Conservation (phyloP, 2,329 filamentous ascomycete species). For the Trichoderma hamatum region DNA sequence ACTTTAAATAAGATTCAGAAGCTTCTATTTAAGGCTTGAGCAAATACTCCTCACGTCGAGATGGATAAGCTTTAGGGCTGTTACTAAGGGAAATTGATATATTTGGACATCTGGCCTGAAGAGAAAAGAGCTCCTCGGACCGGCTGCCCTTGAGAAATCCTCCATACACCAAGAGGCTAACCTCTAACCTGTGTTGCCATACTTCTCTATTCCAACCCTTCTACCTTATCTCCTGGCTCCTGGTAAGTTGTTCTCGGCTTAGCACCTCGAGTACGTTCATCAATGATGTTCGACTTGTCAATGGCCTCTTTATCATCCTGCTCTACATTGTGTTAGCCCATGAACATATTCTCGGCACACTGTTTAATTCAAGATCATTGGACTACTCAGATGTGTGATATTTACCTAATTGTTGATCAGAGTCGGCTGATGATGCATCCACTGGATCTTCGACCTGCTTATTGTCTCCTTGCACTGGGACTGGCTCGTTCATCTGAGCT, state of each 20-base stretch:
- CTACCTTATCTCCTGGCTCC: conserved; percentile 38
- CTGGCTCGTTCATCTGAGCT: not conserved
- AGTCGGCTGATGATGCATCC: conserved; percentile 3
- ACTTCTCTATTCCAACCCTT: not conserved
- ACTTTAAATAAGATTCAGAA: too few relatives aligned
- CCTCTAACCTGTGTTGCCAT: too few relatives aligned
- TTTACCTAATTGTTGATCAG: conserved; percentile 21
- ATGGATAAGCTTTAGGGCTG: too few relatives aligned
- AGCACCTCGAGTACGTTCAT: conserved; percentile 41
- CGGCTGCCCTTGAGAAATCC: too few relatives aligned
- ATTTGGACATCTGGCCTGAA: too few relatives aligned
- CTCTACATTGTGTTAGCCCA: conserved; percentile 29
- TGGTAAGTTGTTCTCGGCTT: conserved; percentile 35
- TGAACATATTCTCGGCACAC: not conserved
- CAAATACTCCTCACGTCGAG: too few relatives aligned
- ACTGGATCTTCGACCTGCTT: conserved; percentile 16
- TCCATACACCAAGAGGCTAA: too few relatives aligned
- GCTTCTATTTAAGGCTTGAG: too few relatives aligned
- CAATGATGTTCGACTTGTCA: conserved; percentile 43
- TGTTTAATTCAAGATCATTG: not conserved
- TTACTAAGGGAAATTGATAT: too few relatives aligned
- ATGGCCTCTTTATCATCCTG: conserved; percentile 45
- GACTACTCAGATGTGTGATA: not conserved
- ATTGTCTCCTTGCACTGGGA: conserved; percentile 23
- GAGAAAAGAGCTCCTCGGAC: too few relatives aligned